Evolutionary conservation across 495 filamentous ascomycete species (phyloP).

Genomic region (Aspergillus saccharolyticus): DNA sequence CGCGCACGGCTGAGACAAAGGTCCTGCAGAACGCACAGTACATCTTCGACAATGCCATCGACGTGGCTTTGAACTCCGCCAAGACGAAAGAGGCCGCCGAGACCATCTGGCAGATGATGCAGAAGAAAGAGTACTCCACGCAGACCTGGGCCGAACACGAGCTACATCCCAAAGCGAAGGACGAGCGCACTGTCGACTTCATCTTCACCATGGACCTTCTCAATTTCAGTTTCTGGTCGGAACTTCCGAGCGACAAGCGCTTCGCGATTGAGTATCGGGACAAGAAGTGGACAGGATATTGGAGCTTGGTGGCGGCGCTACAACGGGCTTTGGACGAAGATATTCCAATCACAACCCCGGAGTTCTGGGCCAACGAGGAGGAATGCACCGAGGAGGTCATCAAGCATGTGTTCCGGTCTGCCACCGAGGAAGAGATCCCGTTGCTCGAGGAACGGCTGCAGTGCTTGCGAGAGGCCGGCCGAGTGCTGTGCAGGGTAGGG

Average conservation of each 20-base stretch:
- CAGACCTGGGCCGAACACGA: slow-evolving; percentile 83
- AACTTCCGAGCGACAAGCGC: slow-evolving; percentile 51
- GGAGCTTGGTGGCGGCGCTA: slow-evolving; percentile 84
- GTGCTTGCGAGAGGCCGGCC: slow-evolving; percentile 80
- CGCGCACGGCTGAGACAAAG: slow-evolving; percentile 59
- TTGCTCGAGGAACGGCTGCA: slow-evolving; percentile 70
- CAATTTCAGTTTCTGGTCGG: slow-evolving; percentile 96
- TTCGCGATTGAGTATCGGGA: slow-evolving; percentile 79
- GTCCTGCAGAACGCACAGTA: slow-evolving; percentile 79
- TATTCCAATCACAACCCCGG: slow-evolving; percentile 83
- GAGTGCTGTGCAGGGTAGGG: slow-evolving; percentile 78
- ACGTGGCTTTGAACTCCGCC: slow-evolving; percentile 77
- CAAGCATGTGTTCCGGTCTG: slow-evolving; percentile 76
- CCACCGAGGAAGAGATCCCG: slow-evolving; percentile 81
- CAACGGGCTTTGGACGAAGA: slow-evolving; percentile 89
- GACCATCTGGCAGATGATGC: slow-evolving; percentile 73
- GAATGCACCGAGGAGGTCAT: slow-evolving; percentile 72
- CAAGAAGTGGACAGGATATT: slow-evolving; percentile 87
- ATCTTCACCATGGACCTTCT: slow-evolving; percentile 95
- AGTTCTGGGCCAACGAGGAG: slow-evolving; percentile 78
- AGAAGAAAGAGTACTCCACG: slow-evolving; percentile 75
- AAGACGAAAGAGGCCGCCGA: slow-evolving; percentile 76
- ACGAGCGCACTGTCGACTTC: slow-evolving; percentile 76
- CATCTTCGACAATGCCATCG: slow-evolving; percentile 88
- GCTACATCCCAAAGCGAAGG: slow-evolving; percentile 77